These are phyloP conservation scores for Solanum paucissectum DNA, from an alignment of 257 asterid genomes.

Conservation along the genomic window DNA sequence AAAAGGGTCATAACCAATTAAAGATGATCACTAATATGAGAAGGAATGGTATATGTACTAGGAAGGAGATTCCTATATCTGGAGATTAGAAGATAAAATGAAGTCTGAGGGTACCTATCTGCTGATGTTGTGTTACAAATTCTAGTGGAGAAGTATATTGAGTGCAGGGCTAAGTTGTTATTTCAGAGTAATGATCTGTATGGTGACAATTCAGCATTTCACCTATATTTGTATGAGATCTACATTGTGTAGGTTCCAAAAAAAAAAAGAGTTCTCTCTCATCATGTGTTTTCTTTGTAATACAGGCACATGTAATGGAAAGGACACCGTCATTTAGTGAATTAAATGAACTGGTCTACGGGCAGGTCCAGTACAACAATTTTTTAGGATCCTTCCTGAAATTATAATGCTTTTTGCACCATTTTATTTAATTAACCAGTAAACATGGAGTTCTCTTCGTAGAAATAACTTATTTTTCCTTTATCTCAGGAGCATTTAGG, in stretches of 20 bases:
- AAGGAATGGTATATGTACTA: background rate
- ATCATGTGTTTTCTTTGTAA: background rate
- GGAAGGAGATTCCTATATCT: background rate
- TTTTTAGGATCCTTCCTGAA: background rate
- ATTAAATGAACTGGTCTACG: slow-evolving; percentile 73
- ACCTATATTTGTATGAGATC: background rate
- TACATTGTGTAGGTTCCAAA: background rate
- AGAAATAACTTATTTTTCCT: background rate
- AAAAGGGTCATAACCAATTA: background rate
- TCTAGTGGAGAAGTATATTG: background rate
- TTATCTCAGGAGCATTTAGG: slow-evolving; percentile 69
- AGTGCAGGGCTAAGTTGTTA: background rate
- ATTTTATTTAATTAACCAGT: background rate
- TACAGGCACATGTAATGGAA: slow-evolving; percentile 71
- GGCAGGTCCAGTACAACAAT: slow-evolving; percentile 53
- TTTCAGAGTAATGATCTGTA: background rate
- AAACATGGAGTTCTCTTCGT: background rate
- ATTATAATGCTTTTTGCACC: slow-evolving; percentile 12
- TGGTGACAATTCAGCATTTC: background rate
- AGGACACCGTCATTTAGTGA: slow-evolving; percentile 85
- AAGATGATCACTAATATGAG: background rate
- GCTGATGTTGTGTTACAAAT: background rate
- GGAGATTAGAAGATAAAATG: background rate
- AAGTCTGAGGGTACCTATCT: background rate
- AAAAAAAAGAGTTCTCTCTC: background rate